phyloP scores from a whole-genome alignment of 2,329 filamentous ascomycete genomes.

The Phialocephala sp. region DNA sequence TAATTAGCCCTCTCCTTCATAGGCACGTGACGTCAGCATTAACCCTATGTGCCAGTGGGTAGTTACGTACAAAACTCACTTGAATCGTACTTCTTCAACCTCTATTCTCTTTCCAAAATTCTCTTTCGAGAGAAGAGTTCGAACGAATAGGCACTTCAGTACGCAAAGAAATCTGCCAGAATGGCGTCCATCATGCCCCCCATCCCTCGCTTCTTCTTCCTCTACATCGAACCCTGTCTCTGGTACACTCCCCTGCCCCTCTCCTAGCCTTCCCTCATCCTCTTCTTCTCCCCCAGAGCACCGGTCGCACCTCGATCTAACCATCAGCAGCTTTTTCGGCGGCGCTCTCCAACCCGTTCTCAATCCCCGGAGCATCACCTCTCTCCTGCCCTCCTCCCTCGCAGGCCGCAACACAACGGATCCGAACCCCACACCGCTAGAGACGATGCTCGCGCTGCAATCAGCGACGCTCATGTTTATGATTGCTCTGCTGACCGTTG shows the following conservation, averaged over 20 bases:
- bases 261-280: too few species aligned
- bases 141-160: neutral
- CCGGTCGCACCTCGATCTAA: neutral
- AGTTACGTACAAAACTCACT: neutral
- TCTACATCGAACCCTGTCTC: slow-evolving; percentile 13
- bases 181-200: slow-evolving; percentile 16
- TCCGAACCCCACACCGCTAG: slow-evolving; percentile 7
- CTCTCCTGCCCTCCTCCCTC: slow-evolving; percentile 6
- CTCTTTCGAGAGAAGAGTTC: neutral
- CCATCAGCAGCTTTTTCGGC: slow-evolving; percentile 6
- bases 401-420: neutral
- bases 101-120: neutral
- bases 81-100: too few species aligned
- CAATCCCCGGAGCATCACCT: neutral
- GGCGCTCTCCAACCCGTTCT: slow-evolving; percentile 9
- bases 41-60: too few species aligned
- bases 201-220: slow-evolving; percentile 14
- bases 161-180: neutral
- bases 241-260: slow-evolving; percentile 1
- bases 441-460: slow-evolving; percentile 8
- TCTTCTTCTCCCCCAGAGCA: too few species aligned
- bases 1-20: neutral
- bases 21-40: neutral
- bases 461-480: slow-evolving; percentile 9
- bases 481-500: slow-evolving; percentile 1